A percentile compares a stretch with the other conserved stretches of the same genome.
These are phyloP conservation scores for Acer saccharum DNA, from an alignment of 345 rosid genomes.

Conservation along the genomic window DNA sequence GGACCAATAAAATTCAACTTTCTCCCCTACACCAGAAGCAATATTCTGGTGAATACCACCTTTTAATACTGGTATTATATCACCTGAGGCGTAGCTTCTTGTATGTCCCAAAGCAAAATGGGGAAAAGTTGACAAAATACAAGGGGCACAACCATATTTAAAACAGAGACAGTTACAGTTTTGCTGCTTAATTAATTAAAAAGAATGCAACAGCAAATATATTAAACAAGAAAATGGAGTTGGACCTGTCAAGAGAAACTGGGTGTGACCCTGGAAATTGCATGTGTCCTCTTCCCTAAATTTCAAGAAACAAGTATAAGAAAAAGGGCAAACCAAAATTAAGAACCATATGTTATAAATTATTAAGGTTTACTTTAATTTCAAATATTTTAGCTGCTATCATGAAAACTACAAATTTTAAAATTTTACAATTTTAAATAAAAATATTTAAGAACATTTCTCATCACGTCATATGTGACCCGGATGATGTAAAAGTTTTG, in stretches of 20 bases:
- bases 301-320: conserved; percentile 23
- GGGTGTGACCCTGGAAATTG: conserved; percentile 91
- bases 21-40: conserved; percentile 2
- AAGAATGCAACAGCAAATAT: neutral
- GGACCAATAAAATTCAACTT: neutral
- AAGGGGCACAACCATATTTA: conserved; percentile 1
- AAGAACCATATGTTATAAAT: neutral
- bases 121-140: neutral
- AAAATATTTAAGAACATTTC: neutral
- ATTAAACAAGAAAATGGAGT: conserved; percentile 6
- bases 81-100: neutral
- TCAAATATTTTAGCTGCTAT: neutral
- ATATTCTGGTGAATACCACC: neutral
- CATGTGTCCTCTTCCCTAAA: conserved; percentile 65
- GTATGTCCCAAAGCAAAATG: neutral
- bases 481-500: neutral
- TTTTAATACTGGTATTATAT: neutral
- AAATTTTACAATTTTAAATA: neutral
- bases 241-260: conserved; percentile 78
- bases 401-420: neutral
- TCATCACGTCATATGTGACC: neutral
- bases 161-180: neutral
- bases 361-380: neutral
- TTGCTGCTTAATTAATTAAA: conserved; percentile 7
- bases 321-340: neutral